Evolutionary conservation across 148 eudicot species (phyloP), one percentile per base, ranked within the genome.

Genomic region (Euryodendron excelsum): DNA sequence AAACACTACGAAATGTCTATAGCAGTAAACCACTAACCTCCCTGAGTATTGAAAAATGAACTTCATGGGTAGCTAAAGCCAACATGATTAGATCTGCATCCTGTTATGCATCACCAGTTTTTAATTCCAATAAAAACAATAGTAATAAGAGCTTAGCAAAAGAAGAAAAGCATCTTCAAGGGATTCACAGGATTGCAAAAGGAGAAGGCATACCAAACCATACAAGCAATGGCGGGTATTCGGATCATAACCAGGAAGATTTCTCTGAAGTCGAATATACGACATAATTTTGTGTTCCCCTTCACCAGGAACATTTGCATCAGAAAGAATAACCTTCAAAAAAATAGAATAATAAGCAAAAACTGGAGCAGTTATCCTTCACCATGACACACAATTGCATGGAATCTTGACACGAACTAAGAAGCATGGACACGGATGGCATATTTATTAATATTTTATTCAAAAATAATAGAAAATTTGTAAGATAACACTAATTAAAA

Each of bases 261-360:
- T 90, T 80, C 99, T 89, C 77, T 96, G 99, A 73, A 91, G 99
- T 23, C 99, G 98, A 80, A 96, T 85, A 79, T 93, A 93, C 0
- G 99, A 93, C 99, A 96, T 96, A 69, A 96, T 88, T 82, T 96
- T 96, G 87, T 96, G 98, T 66, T 96, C 99, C 79, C 99, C 99
- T 87, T 96, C 99, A 83, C 99, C 99, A 80, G 99, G 97, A 77
- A 90, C 99, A 89, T 92, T 96, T 71, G 99, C 99, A 84, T 96
- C 99, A 81, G 99, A 96, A 64, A 96, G 89, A 68, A 96, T 88
- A 83, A 96, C 99, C 99, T 96, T 84, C 88, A 83, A 78, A 75
- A 72, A 52, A 80, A 74, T 25, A 44, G 66, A 76, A 50, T 18
- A 62, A 18, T 76, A 52, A 76, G 64, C 62, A 50, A 30, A 63